Base-by-base conservation (phyloP, 2,329 filamentous ascomycete species). In the Chaetoscypha palmicola region DNA sequence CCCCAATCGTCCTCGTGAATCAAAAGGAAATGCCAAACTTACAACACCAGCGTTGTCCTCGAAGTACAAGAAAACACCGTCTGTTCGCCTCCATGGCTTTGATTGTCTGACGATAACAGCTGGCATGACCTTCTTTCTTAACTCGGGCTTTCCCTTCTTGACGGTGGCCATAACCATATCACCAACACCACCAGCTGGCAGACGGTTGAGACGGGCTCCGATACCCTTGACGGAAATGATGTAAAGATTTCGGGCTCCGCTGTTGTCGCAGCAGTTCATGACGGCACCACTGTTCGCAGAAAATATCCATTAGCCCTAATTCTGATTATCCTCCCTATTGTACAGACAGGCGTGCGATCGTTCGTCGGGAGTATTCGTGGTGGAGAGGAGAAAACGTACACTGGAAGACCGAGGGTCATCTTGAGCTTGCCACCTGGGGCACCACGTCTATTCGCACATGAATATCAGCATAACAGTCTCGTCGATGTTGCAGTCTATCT, bases 201-300 rank as follows among this genome's bases (percentile, higher is more conserved):
- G 81, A 71, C 91, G 83, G 83, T 97, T 97, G 64, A 97, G 84
- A 63, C 91, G 89, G 61, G 91, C 91, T 78, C 91, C 91, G 68
- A 92, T 89, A 74, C 91, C 91, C 81, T 94, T 95, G 76, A 98
- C 91, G 71, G 91, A 86, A 77, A 98, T 97, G 81, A 97, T 96
- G 87, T 97, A 98, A 59, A 98, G 79, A 77, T 97, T 97, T 64
- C 89, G 89, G 66, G 91, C 91, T 66, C 91, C 91, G 52, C 90
- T 96, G 87, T 97, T 97, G 81, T 98, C 92, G 70, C 83, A 87
- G 84, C 92, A 98, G 81, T 98, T 98, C 88, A 98, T 94, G 74
- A 97, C 91, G 68, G 92, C 92, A 73, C 92, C 92, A 71, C 90
- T 96, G 32, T 54, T 43, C 8, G 12, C 1, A n/a, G n/a, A n/a